A percentile compares a stretch with the other conserved stretches of the same genome.
Evolutionary conservation across 2,329 filamentous ascomycete genomes (phyloP).

Genomic region (Ophiocordyceps polyrhachis-furcata): DNA sequence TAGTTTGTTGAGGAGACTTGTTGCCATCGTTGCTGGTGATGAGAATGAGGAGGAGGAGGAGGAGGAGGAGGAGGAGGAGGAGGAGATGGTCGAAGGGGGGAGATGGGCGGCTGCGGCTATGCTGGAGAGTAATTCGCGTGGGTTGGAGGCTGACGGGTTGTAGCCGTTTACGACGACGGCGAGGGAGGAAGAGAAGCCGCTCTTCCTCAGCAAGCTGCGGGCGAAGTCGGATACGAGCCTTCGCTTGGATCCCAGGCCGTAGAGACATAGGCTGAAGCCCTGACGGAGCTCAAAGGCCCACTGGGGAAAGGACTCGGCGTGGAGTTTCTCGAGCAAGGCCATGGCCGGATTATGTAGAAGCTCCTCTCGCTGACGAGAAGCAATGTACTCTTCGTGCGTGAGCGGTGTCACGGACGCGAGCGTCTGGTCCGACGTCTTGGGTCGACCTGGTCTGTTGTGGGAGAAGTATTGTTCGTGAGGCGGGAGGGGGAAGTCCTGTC

Average conservation of each 20-base stretch:
- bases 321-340: conserved; percentile 52
- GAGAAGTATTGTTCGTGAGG: conserved; percentile 87
- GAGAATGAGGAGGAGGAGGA: conserved; percentile 41
- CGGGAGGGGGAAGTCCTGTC: conserved; percentile 46
- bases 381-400: conserved; percentile 84
- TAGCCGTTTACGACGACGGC: conserved; percentile 86
- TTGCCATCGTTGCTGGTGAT: conserved; percentile 48
- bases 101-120: conserved; percentile 45
- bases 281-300: conserved; percentile 83
- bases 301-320: conserved; percentile 68
- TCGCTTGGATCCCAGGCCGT: conserved; percentile 83
- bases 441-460: conserved; percentile 65
- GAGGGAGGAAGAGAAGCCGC: conserved; percentile 4
- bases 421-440: conserved; percentile 76
- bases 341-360: conserved; percentile 53
- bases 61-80: conserved; percentile 32
- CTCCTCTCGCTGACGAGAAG: conserved; percentile 42
- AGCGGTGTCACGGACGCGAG: conserved; percentile 57
- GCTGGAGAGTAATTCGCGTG: conserved; percentile 51
- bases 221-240: conserved; percentile 54
- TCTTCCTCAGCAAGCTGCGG: conserved; percentile 8
- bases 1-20: conserved; percentile 31
- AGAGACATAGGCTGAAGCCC: conserved; percentile 76
- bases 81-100: conserved; percentile 29
- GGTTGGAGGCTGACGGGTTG: conserved; percentile 36